Conservation (phyloP, 2,329 filamentous ascomycete species). For the Davidsoniella eucalypti region DNA sequence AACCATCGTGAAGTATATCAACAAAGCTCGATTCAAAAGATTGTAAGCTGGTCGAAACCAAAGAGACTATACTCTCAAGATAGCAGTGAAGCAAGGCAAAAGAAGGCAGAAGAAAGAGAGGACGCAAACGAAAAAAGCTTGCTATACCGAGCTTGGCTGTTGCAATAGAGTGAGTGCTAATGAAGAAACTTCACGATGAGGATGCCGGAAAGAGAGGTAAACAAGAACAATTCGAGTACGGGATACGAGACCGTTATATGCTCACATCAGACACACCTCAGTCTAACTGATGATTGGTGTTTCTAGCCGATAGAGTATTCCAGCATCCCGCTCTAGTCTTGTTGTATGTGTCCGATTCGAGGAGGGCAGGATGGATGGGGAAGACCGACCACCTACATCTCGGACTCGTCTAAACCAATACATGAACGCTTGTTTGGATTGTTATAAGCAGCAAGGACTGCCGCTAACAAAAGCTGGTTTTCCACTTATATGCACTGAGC, state of each 20-base stretch:
- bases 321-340: too few relatives aligned
- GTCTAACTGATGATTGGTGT: too few relatives aligned
- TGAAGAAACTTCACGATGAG: background rate
- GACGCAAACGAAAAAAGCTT: slow-evolving; percentile 16
- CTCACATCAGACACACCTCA: background rate
- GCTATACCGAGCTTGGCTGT: slow-evolving; percentile 9
- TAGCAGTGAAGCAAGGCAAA: background rate
- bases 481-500: too few relatives aligned
- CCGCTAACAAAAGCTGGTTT: too few relatives aligned
- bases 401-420: too few relatives aligned
- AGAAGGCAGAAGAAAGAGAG: slow-evolving; percentile 11
- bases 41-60: background rate
- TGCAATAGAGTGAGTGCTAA: background rate
- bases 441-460: too few relatives aligned
- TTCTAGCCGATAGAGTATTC: too few relatives aligned
- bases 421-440: too few relatives aligned
- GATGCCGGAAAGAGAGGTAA: slow-evolving; percentile 2
- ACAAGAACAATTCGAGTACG: slow-evolving; percentile 1
- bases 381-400: too few relatives aligned
- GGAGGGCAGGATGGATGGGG: too few relatives aligned
- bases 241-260: background rate
- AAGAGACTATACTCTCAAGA: background rate
- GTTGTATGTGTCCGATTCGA: too few relatives aligned
- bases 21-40: slow-evolving; percentile 1
- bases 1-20: slow-evolving; percentile 6